phyloP scores from a whole-genome alignment of 352 stramenopile genomes.

The Globisporangium orthogonon region DNA sequence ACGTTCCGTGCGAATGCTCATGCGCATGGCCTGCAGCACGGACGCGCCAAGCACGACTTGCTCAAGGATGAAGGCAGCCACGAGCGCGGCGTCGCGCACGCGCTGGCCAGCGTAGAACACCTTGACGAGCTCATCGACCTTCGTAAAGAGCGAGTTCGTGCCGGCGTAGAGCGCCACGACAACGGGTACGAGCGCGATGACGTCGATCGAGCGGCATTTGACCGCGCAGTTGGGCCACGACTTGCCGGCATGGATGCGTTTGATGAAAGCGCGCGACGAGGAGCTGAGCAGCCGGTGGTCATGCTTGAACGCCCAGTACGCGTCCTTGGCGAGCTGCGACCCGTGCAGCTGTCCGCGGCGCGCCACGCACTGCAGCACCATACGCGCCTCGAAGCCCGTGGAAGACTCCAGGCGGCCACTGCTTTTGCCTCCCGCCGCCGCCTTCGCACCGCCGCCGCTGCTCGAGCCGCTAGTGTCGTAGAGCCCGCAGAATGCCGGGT shows the following conservation, averaged over 20 bases:
- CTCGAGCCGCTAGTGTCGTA: conserved; percentile 34
- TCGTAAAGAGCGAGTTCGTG: conserved; percentile 73
- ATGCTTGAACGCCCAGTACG: conserved; percentile 81
- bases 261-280: conserved; percentile 70
- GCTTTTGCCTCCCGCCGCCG: conserved; percentile 5
- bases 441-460: conserved; percentile 13
- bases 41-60: conserved; percentile 73
- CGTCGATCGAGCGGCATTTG: conserved; percentile 76
- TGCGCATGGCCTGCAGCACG: conserved; percentile 75
- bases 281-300: conserved; percentile 63
- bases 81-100: conserved; percentile 60
- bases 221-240: conserved; percentile 65
- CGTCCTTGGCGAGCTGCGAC: conserved; percentile 69
- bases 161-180: conserved; percentile 75
- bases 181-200: conserved; percentile 64
- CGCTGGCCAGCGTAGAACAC: conserved; percentile 73
- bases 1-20: conserved; percentile 75
- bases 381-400: conserved; percentile 70
- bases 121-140: conserved; percentile 74
- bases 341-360: conserved; percentile 64
- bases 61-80: conserved; percentile 73
- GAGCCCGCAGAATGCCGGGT: conserved; percentile 69
- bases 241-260: conserved; percentile 65
- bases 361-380: conserved; percentile 66
- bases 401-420: conserved; percentile 53